Conservation (phyloP, 2,329 filamentous ascomycete species). For the Coniochaeta sp. region DNA sequence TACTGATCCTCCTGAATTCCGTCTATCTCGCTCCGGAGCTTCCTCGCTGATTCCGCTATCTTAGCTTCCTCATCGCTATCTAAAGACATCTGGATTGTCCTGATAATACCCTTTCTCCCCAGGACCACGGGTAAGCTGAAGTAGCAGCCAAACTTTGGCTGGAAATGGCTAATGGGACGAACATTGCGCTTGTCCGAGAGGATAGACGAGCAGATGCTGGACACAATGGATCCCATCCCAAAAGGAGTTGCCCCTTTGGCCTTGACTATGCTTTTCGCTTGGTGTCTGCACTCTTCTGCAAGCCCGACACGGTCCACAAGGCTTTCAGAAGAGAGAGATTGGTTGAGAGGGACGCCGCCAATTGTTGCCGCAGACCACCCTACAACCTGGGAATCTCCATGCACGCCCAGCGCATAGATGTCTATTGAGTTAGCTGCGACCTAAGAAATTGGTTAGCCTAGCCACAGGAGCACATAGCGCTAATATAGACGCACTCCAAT, state of each 20-base stretch:
- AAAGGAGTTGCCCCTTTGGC: slow-evolving; percentile 42
- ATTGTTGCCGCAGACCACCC: not conserved
- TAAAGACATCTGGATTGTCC: slow-evolving; percentile 9
- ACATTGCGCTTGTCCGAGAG: slow-evolving; percentile 38
- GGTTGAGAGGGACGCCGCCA: not conserved
- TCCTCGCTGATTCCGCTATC: not conserved
- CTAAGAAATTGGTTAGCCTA: not conserved
- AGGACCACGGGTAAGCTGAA: slow-evolving; percentile 40
- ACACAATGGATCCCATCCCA: slow-evolving; percentile 39
- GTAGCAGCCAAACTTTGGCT: slow-evolving; percentile 36
- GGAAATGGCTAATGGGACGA: slow-evolving; percentile 39
- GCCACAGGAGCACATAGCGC: not conserved
- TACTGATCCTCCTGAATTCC: not conserved
- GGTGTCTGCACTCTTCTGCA: slow-evolving; percentile 34
- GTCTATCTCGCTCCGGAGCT: not conserved
- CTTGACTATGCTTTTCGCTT: slow-evolving; percentile 36
- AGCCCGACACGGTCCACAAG: slow-evolving; percentile 23
- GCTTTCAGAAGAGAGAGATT: not conserved
- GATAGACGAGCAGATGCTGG: slow-evolving; percentile 41
- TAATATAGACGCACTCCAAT: slow-evolving; percentile 3
- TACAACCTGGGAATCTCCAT: not conserved
- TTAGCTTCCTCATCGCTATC: not conserved
- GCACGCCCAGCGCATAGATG: not conserved
- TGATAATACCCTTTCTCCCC: slow-evolving; percentile 36
- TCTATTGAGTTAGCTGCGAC: not conserved